phyloP scores from a whole-genome alignment of 2,329 filamentous ascomycete genomes.

The Coniella lustricola region DNA sequence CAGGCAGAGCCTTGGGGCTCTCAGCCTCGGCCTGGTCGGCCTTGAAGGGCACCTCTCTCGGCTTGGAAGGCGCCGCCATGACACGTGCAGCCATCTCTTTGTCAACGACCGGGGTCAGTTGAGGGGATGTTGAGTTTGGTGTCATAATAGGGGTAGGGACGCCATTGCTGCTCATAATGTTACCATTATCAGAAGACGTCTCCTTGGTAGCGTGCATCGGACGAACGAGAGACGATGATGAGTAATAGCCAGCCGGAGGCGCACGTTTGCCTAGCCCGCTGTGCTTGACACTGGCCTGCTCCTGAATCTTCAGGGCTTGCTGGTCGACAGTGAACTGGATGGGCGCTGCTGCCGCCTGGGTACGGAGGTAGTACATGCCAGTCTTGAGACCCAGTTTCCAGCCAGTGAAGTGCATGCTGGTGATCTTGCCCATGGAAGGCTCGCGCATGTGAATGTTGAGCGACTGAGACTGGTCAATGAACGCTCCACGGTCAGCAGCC shows the following conservation, averaged over 20 bases:
- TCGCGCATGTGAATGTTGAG: slow-evolving; percentile 99
- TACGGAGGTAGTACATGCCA: slow-evolving; percentile 99
- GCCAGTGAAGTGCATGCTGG: slow-evolving; percentile 97
- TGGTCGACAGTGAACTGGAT: slow-evolving; percentile 99
- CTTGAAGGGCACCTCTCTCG: slow-evolving; percentile 55
- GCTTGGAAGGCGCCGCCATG: slow-evolving; percentile 51
- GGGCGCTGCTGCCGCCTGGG: slow-evolving; percentile 90
- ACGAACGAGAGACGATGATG: slow-evolving; percentile 56
- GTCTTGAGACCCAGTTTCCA: slow-evolving; percentile 99
- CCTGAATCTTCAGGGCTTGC: slow-evolving; percentile 80
- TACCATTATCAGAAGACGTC: slow-evolving; percentile 30
- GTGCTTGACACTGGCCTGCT: slow-evolving; percentile 66
- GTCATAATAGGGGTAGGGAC: slow-evolving; percentile 64
- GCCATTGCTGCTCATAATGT: slow-evolving; percentile 39
- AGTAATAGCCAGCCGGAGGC: slow-evolving; percentile 49
- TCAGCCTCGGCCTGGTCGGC: slow-evolving; percentile 71
- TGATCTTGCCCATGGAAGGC: slow-evolving; percentile 99
- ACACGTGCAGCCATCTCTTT: slow-evolving; percentile 37
- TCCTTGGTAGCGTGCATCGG: slow-evolving; percentile 58
- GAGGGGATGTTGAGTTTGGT: slow-evolving; percentile 42
- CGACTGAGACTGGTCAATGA: slow-evolving; percentile 98
- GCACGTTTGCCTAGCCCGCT: slow-evolving; percentile 62
- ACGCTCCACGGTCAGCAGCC: slow-evolving; percentile 95
- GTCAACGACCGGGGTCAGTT: slow-evolving; percentile 27
- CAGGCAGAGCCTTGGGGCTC: slow-evolving; percentile 69